Conservation (phyloP, 169 alveolate genomes). For the Toxoplasma gondii region DNA sequence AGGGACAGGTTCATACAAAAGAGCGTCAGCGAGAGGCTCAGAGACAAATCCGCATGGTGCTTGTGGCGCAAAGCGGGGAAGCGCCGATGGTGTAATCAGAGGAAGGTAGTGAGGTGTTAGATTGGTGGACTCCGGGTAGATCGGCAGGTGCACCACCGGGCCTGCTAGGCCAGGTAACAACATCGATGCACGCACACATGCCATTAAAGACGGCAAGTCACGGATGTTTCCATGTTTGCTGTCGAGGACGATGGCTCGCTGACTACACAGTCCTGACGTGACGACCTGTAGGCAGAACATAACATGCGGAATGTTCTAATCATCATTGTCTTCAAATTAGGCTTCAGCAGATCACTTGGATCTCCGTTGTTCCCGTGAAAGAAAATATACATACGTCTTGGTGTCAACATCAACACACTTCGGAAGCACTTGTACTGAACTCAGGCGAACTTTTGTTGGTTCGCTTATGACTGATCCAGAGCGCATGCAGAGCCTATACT, state of each 20-base stretch:
- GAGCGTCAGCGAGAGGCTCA: conserved; percentile 72
- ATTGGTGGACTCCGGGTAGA: neutral
- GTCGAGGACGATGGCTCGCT: conserved; percentile 45
- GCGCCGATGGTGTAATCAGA: conserved; percentile 3
- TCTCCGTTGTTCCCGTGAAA: neutral
- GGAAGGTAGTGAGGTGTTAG: neutral
- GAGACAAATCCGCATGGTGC: conserved; percentile 31
- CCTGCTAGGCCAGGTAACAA: conserved; percentile 70
- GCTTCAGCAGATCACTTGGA: neutral
- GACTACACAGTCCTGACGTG: conserved; percentile 53
- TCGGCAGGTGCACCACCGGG: conserved; percentile 65
- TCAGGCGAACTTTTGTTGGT: too few relatives aligned
- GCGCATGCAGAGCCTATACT: too few relatives aligned
- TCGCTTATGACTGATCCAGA: too few relatives aligned
- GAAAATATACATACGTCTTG: neutral
- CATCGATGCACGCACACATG: conserved; percentile 71
- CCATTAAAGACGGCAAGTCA: conserved; percentile 39
- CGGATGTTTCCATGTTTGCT: conserved; percentile 37
- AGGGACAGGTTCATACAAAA: conserved; percentile 69
- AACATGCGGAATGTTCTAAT: neutral
- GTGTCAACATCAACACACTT: neutral
- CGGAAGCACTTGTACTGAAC: too few relatives aligned
- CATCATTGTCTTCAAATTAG: neutral
- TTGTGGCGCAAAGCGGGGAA: conserved; percentile 54
- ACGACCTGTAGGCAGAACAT: conserved; percentile 39